Evolutionary conservation across 2,329 filamentous ascomycete species (phyloP).

Genomic region (Penicillium sp.): DNA sequence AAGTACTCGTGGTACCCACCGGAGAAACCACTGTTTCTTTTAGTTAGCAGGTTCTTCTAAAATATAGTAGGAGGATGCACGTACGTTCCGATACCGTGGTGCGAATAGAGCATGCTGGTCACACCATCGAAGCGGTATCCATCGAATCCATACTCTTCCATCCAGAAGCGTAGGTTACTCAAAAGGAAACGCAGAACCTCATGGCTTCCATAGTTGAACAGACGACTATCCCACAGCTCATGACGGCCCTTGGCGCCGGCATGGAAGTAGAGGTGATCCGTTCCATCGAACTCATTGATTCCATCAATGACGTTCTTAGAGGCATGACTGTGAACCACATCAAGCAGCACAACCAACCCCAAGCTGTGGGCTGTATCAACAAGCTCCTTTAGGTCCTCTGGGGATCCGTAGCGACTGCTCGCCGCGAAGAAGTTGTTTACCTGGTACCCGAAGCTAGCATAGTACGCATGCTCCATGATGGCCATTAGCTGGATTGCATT

Average conservation of each 20-base stretch:
- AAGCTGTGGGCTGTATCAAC: slow-evolving; percentile 91
- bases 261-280: slow-evolving; percentile 95
- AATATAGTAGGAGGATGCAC: slow-evolving; percentile 36
- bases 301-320: slow-evolving; percentile 97
- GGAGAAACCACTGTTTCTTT: slow-evolving; percentile 72
- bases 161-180: slow-evolving; percentile 96
- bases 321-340: slow-evolving; percentile 96
- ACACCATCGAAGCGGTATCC: slow-evolving; percentile 98
- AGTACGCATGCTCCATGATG: slow-evolving; percentile 99
- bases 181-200: slow-evolving; percentile 94
- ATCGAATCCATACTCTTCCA: slow-evolving; percentile 97
- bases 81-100: slow-evolving; percentile 96
- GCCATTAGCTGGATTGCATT: slow-evolving; percentile 99
- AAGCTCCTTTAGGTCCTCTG: slow-evolving; percentile 93
- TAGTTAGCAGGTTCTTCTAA: background rate
- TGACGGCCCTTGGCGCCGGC: slow-evolving; percentile 79
- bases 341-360: slow-evolving; percentile 86
- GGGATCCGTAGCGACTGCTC: slow-evolving; percentile 89
- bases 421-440: slow-evolving; percentile 99
- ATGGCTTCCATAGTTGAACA: slow-evolving; percentile 96
- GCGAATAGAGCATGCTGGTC: slow-evolving; percentile 94
- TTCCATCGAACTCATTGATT: slow-evolving; percentile 92
- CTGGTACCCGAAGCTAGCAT: slow-evolving; percentile 98
- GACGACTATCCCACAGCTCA: slow-evolving; percentile 90
- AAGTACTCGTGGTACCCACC: slow-evolving; percentile 99